Evolutionary conservation across 2,329 filamentous ascomycete species (phyloP), one percentile per base, ranked within the genome.

Genomic region (Aspergillus sp.): DNA sequence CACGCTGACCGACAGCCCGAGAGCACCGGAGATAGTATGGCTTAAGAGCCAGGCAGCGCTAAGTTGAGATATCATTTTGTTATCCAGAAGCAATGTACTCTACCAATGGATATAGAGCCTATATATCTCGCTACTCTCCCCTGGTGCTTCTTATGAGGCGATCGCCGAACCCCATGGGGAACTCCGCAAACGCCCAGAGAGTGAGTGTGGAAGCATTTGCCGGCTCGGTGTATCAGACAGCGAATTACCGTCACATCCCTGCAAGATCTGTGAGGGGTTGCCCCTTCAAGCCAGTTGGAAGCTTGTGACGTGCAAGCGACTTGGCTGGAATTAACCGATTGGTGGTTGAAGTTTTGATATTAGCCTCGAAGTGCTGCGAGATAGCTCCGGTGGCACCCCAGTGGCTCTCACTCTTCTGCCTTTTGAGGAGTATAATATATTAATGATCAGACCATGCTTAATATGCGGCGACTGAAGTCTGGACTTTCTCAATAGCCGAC

Each of bases 1-100:
- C 12, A 78, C 57, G 33, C 65, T 68, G 61, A 76, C 77, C 8
- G 64, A 69, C 48, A 76, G 60, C 3, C 15, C 55, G 0, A 33
- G 1, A 3, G 48, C 47, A 9, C 31, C n/a, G 11, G 47, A n/a
- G n/a, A 37, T 31, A 5, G 37, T 14, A 2, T 50, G 41, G 48
- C 55, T 47, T 1, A 45, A 4, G 11, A 56, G 40, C 46, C 54
- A 56, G 14, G 27, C 15, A 21, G 12, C 4, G 1, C 19, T 19
- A 15, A 51, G 11, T 9, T 40, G 45, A 5, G 52, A 47, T 7
- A 40, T 39, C 53, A 55, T 55, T 43, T 21, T 14, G 23, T 15
- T 27, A n/a, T 23, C 11, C 2, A 11, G 7, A 4, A 7, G 2
- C 2, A 14, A 23, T 44, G 4, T 2, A 23, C 5, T 5, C 6